Percentiles rank a stretch among this genome's conserved stretches.
These are phyloP conservation scores for Melanomma pulvis-pyrius DNA, from an alignment of 495 filamentous ascomycete species.

Conservation along the genomic window DNA sequence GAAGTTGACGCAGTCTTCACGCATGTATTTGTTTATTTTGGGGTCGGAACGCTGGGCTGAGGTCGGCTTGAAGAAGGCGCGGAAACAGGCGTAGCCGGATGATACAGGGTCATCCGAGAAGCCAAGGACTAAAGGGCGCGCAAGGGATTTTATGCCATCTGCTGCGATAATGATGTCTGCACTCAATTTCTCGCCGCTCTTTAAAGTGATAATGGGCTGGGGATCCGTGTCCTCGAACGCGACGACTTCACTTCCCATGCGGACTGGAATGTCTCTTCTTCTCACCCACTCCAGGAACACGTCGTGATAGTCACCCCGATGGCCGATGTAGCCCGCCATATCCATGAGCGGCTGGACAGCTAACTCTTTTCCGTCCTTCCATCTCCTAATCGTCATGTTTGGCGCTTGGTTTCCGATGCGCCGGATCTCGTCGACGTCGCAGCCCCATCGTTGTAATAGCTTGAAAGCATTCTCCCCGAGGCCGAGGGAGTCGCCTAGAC, in stretches of 20 bases:
- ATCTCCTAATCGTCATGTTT: conserved; percentile 54
- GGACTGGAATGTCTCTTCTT: conserved; percentile 53
- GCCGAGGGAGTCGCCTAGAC: conserved; percentile 56
- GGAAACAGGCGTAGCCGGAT: conserved; percentile 57
- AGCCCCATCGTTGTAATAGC: conserved; percentile 55
- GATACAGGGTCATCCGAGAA: conserved; percentile 62
- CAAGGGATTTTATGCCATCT: conserved; percentile 64
- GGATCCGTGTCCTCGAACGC: conserved; percentile 50
- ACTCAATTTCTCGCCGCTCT: conserved; percentile 51
- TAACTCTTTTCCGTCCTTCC: conserved; percentile 53
- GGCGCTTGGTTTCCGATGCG: conserved; percentile 58
- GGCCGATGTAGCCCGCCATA: conserved; percentile 61
- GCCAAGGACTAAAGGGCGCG: conserved; percentile 61
- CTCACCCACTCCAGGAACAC: conserved; percentile 56
- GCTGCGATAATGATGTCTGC: conserved; percentile 65
- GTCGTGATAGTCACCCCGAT: conserved; percentile 65
- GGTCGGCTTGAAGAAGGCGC: conserved; percentile 35
- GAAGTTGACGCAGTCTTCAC: conserved; percentile 39
- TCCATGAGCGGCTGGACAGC: conserved; percentile 60
- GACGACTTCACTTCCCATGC: conserved; percentile 53
- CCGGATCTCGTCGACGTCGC: conserved; percentile 49
- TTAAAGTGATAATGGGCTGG: conserved; percentile 50
- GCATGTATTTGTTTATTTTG: conserved; percentile 34
- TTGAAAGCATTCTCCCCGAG: conserved; percentile 57
- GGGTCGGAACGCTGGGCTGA: conserved; percentile 43